phyloP scores from a whole-genome alignment of 2,329 filamentous ascomycete genomes.

The Myrmaecium sp. region DNA sequence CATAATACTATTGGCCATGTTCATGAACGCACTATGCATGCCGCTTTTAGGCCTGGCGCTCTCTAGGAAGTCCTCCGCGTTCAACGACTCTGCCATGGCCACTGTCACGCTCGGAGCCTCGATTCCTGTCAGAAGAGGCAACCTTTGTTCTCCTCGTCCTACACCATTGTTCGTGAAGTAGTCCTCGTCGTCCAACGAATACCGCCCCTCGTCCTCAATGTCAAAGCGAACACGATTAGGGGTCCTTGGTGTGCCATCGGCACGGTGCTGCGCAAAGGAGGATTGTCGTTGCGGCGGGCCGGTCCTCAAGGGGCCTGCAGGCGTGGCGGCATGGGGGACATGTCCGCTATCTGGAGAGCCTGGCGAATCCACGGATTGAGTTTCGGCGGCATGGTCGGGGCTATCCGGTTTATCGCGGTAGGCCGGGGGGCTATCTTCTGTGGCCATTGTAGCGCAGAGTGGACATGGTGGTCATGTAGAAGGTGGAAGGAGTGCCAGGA shows the following conservation, averaged over 20 bases:
- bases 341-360: too few species aligned
- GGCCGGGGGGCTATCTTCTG: too few species aligned
- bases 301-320: too few species aligned
- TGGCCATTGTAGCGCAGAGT: too few species aligned
- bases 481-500: too few species aligned
- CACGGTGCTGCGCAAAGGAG: slow-evolving; percentile 29
- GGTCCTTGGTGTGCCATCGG: slow-evolving; percentile 41
- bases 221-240: slow-evolving; percentile 63
- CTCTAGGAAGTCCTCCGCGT: slow-evolving; percentile 41
- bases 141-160: slow-evolving; percentile 29
- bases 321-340: too few species aligned
- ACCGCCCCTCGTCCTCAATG: slow-evolving; percentile 22
- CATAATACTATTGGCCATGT: slow-evolving; percentile 99
- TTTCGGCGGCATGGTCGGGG: too few species aligned
- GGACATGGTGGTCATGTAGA: too few species aligned
- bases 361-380: too few species aligned
- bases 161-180: slow-evolving; percentile 31
- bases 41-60: slow-evolving; percentile 64
- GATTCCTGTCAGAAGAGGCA: slow-evolving; percentile 64
- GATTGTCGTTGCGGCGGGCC: slow-evolving; percentile 18
- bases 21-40: slow-evolving; percentile 86
- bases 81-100: slow-evolving; percentile 41
- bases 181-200: slow-evolving; percentile 44
- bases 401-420: too few species aligned
- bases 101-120: slow-evolving; percentile 67